A percentile compares a stretch with the other conserved stretches of the same genome.
Conservation (phyloP, 2,329 filamentous ascomycete genomes). For the Calonectria montana region DNA sequence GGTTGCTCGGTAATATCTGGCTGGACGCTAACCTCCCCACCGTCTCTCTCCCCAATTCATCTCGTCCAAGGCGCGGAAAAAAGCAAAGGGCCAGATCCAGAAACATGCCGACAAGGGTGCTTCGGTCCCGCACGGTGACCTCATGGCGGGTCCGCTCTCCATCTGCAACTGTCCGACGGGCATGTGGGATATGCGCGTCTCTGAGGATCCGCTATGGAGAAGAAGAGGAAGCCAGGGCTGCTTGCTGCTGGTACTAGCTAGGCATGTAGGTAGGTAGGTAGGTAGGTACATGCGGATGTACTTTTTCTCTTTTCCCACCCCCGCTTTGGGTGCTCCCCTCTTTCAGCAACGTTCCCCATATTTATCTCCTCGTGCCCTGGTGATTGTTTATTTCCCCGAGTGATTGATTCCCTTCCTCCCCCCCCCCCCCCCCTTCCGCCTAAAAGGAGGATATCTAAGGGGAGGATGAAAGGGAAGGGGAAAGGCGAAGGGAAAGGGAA, state of each 20-base stretch:
- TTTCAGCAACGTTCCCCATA: not conserved
- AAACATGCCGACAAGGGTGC: not conserved
- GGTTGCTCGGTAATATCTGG: too few species aligned
- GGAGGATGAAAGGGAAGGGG: not conserved
- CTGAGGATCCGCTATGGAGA: not conserved
- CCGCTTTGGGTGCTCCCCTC: not conserved
- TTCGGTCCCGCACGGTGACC: slow-evolving; percentile 8
- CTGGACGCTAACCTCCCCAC: too few species aligned
- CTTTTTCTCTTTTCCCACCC: not conserved
- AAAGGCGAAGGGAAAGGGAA: not conserved
- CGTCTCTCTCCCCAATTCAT: too few species aligned
- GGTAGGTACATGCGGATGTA: not conserved
- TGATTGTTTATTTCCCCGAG: not conserved
- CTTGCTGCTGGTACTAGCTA: not conserved
- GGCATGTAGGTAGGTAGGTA: too few species aligned
- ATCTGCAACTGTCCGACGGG: slow-evolving; percentile 22
- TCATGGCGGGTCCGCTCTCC: slow-evolving; percentile 9
- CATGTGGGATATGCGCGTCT: not conserved
- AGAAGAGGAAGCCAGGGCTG: not conserved
- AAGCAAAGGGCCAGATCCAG: slow-evolving; percentile 13
- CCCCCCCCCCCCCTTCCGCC: too few species aligned
- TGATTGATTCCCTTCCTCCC: too few species aligned
- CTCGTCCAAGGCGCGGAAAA: not conserved
- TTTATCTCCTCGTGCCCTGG: not conserved
- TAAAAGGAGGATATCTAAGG: too few species aligned